Percentiles rank a stretch among this genome's conserved stretches.
These are phyloP conservation scores for Kockovaella imperatae DNA, from an alignment of 768 basidiomycete genomes.

Conservation along the genomic window DNA sequence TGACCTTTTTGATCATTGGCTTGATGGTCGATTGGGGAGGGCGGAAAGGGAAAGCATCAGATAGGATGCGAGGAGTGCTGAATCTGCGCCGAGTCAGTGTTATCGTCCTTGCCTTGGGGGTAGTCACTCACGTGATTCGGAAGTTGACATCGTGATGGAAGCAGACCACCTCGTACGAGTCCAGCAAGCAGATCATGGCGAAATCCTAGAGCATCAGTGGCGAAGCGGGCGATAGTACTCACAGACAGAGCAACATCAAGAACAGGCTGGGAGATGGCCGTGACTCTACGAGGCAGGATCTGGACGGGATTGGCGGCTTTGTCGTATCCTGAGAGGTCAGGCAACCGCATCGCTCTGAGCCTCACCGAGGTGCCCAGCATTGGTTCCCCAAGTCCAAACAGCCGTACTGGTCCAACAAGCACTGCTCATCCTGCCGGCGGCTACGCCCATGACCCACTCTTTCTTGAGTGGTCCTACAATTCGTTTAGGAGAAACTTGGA, in stretches of 20 bases:
- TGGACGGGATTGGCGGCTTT: conserved; percentile 66
- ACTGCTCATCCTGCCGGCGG: conserved; percentile 77
- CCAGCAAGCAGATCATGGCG: conserved; percentile 70
- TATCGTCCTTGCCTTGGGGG: not conserved
- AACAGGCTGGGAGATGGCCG: conserved; percentile 64
- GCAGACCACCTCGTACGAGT: conserved; percentile 72
- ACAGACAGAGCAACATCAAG: conserved; percentile 68
- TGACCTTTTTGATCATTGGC: conserved; percentile 69
- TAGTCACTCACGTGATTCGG: conserved; percentile 58
- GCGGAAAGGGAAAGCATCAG: conserved; percentile 66
- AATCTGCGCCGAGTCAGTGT: conserved; percentile 52
- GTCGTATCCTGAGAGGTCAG: conserved; percentile 59
- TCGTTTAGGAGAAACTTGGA: conserved; percentile 68
- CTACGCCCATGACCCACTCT: conserved; percentile 68
- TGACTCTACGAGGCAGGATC: conserved; percentile 68
- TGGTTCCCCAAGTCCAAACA: conserved; percentile 70
- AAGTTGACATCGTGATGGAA: conserved; percentile 68
- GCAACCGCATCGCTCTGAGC: not conserved
- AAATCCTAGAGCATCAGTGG: conserved; percentile 54
- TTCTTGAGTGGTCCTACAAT: conserved; percentile 68
- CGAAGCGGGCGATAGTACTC: conserved; percentile 31
- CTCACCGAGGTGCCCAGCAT: conserved; percentile 79
- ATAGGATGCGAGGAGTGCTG: conserved; percentile 66
- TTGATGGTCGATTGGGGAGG: conserved; percentile 68
- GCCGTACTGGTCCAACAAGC: conserved; percentile 69